Evolutionary conservation across 176 grass and related monocot genomes (phyloP), one percentile per base, ranked within the genome.

Genomic region (Saccharum spontaneum): DNA sequence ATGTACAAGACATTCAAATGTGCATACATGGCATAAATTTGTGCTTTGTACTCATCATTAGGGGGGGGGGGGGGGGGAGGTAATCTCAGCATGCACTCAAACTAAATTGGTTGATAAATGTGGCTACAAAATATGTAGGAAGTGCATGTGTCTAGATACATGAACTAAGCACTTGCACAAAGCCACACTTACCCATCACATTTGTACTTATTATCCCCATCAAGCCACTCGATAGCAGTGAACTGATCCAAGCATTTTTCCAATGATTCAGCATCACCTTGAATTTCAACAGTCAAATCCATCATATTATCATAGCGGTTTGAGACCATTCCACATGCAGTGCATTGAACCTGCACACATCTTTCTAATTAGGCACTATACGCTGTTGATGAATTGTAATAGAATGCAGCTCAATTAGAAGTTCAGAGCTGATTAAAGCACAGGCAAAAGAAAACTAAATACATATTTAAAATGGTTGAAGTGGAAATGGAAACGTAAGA

Each of bases 241-340:
- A 99, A 99, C 84, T 99, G 91, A 89, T 99, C 84, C 79, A 99
- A 92, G 88, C 94, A 99, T 78, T 92, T 82, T 75, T 99, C 97
- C 50, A 99, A 81, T 57, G 94, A 99, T 84, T 86, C 94, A 71
- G 92, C 94, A 61, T 97, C 92, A 60, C 97, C 97, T 86, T 97
- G 97, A 92, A 99, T 99, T 95, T 99, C 97, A 90, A 99, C 97
- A 36, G 94, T 99, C 84, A 99, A 89, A 78, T 99, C 97, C 97
- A 99, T 99, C 97, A 99, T 99, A 81, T 97, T 96, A 45, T 99
- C 97, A 62, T 99, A 99, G 41, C 97, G 91, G 59, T 99, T 99
- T 69, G 97, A 99, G 63, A 97, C 83, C 86, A 89, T 92, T 83
- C 94, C 86, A 83, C 94, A 99, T 80, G 93, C 22, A 3, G 88